These are phyloP conservation scores for Cetradonia linearis DNA, from an alignment of 495 filamentous ascomycete species.

Conservation along the genomic window DNA sequence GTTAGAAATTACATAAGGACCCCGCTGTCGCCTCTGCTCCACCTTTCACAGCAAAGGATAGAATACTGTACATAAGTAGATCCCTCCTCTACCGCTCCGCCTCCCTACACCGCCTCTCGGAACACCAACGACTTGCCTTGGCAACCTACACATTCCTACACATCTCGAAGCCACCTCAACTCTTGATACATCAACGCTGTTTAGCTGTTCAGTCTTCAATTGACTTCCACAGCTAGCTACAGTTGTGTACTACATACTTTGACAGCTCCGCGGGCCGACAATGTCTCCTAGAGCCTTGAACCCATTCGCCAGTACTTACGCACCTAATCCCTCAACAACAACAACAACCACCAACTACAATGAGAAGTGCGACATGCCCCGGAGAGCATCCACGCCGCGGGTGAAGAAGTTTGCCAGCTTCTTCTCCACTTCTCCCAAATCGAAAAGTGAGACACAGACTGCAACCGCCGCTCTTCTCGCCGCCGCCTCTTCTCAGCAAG, in stretches of 20 bases:
- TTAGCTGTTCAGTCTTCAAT: background rate
- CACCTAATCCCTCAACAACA: constrained; percentile 36
- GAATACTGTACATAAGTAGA: constrained; percentile 2
- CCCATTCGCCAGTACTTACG: constrained; percentile 37
- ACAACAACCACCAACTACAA: constrained; percentile 35
- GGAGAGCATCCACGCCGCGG: constrained; percentile 51
- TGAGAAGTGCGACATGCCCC: constrained; percentile 40
- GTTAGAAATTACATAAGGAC: constrained; percentile 5
- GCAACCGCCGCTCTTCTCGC: constrained; percentile 50
- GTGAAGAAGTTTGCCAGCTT: constrained; percentile 50
- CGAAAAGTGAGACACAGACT: constrained; percentile 39
- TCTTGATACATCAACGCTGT: background rate
- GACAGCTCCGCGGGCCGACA: constrained; percentile 33
- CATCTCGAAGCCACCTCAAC: background rate
- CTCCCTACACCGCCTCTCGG: constrained; percentile 8
- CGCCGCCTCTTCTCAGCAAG: constrained; percentile 45
- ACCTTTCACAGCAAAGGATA: background rate
- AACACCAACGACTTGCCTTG: constrained; percentile 5
- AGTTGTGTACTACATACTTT: constrained; percentile 20
- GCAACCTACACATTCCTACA: background rate
- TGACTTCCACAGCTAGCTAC: constrained; percentile 11
- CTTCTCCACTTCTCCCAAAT: constrained; percentile 50
- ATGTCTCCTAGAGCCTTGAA: constrained; percentile 48
- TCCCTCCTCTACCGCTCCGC: constrained; percentile 1
- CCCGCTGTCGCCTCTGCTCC: constrained; percentile 1